Conservation (phyloP, 2,329 filamentous ascomycete genomes). For the Zymoseptoria crescenta region DNA sequence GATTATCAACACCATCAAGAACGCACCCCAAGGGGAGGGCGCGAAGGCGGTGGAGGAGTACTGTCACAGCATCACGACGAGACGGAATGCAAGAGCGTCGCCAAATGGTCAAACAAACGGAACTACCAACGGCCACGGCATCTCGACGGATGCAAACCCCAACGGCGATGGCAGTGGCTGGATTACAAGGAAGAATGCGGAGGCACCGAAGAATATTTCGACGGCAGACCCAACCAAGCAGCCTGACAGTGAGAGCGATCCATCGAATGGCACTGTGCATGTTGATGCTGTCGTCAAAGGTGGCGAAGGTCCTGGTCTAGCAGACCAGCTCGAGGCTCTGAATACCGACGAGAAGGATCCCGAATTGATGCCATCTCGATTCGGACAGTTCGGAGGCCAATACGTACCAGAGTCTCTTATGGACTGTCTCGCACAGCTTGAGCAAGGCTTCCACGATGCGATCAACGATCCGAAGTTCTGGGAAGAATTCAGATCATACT, state of each 20-base stretch:
- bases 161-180: constrained; percentile 30
- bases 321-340: constrained; percentile 76
- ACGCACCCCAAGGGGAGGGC: constrained; percentile 58
- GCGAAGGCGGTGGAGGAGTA: constrained; percentile 76
- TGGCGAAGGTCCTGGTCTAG: constrained; percentile 57
- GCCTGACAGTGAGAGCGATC: constrained; percentile 25
- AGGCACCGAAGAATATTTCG: constrained; percentile 28
- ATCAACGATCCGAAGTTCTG: constrained; percentile 86
- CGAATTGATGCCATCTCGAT: constrained; percentile 67
- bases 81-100: constrained; percentile 19
- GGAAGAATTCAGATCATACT: constrained; percentile 94
- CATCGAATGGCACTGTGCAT: constrained; percentile 47
- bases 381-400: constrained; percentile 93
- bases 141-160: constrained; percentile 28
- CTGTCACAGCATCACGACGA: constrained; percentile 60
- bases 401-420: constrained; percentile 97
- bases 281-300: constrained; percentile 62
- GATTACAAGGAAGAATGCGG: constrained; percentile 25
- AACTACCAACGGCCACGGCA: constrained; percentile 17
- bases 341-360: constrained; percentile 51
- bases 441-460: constrained; percentile 82
- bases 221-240: constrained; percentile 29
- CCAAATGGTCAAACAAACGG: constrained; percentile 12
- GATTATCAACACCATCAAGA: constrained; percentile 73
- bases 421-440: constrained; percentile 88